Percentiles rank a stretch among this genome's conserved stretches.
Conservation (phyloP, 768 basidiomycete genomes). For the Hortiboletus campestris region DNA sequence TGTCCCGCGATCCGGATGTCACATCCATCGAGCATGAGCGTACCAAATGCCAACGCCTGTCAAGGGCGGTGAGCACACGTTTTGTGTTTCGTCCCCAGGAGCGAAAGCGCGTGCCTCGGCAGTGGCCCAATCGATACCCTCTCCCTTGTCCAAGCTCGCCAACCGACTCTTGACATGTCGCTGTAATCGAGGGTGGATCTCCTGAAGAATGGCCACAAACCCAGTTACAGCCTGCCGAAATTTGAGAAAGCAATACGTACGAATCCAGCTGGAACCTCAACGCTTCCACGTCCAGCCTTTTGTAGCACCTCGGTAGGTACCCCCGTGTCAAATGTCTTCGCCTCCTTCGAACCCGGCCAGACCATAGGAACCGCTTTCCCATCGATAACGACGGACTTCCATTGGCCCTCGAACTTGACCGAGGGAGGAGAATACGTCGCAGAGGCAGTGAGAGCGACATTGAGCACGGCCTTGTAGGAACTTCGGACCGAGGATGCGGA, state of each 20-base stretch:
- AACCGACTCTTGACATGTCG: slow-evolving; percentile 77
- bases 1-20: slow-evolving; percentile 91
- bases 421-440: slow-evolving; percentile 47
- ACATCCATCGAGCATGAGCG: slow-evolving; percentile 76
- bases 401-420: slow-evolving; percentile 64
- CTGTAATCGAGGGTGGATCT: slow-evolving; percentile 74
- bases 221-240: not conserved
- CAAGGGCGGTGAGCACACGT: not conserved
- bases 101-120: slow-evolving; percentile 59
- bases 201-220: slow-evolving; percentile 40
- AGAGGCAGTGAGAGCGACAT: slow-evolving; percentile 53
- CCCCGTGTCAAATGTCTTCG: slow-evolving; percentile 67
- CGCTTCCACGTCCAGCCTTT: slow-evolving; percentile 66
- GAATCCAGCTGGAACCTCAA: slow-evolving; percentile 55
- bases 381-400: slow-evolving; percentile 39
- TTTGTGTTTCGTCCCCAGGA: not conserved
- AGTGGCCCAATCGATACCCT: slow-evolving; percentile 85
- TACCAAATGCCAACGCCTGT: slow-evolving; percentile 85
- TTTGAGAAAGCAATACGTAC: slow-evolving; percentile 42
- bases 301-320: slow-evolving; percentile 50
- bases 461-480: slow-evolving; percentile 61
- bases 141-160: slow-evolving; percentile 62
- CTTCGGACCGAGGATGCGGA: slow-evolving; percentile 51
- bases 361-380: slow-evolving; percentile 26
- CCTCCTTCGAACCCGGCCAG: slow-evolving; percentile 61